Conservation (phyloP, 768 basidiomycete species). For the Hydnum rufescens region DNA sequence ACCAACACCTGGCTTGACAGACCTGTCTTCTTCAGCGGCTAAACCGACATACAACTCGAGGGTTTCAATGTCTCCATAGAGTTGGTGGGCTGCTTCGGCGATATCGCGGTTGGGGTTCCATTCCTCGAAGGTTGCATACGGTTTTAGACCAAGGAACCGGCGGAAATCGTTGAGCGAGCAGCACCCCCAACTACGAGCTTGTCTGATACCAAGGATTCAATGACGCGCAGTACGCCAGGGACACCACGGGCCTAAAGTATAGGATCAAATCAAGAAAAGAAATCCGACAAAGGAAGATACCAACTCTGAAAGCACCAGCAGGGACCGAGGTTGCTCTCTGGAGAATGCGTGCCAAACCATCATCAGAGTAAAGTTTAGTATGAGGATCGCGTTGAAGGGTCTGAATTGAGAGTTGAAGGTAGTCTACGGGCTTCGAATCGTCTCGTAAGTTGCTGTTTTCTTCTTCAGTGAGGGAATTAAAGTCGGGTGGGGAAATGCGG, state of each 20-base stretch:
- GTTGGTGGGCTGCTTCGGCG: conserved; percentile 26
- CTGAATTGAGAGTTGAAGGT: conserved; percentile 14
- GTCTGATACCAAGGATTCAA: conserved; percentile 11
- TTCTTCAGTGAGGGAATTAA: neutral
- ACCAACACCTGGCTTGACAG: conserved; percentile 44
- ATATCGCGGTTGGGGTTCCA: conserved; percentile 21
- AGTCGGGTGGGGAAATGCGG: neutral
- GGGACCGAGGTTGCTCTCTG: conserved; percentile 8
- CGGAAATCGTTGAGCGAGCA: conserved; percentile 37
- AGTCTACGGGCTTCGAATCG: conserved; percentile 6
- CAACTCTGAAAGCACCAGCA: conserved; percentile 11
- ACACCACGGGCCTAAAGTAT: too few species aligned
- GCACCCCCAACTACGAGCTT: conserved; percentile 31
- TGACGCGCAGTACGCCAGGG: conserved; percentile 9
- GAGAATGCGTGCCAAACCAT: conserved; percentile 6
- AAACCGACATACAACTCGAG: conserved; percentile 61
- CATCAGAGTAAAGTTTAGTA: conserved; percentile 2
- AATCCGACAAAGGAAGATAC: too few species aligned
- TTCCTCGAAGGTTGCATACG: conserved; percentile 15
- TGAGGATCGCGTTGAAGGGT: neutral
- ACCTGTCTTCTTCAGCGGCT: conserved; percentile 54
- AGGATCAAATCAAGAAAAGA: too few species aligned
- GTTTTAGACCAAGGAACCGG: conserved; percentile 17
- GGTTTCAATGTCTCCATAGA: conserved; percentile 57
- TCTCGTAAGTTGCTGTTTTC: neutral